These are phyloP conservation scores for Rhizoclosmatium sp. DNA, from an alignment of 192 early-diverging fungal species.

Conservation along the genomic window DNA sequence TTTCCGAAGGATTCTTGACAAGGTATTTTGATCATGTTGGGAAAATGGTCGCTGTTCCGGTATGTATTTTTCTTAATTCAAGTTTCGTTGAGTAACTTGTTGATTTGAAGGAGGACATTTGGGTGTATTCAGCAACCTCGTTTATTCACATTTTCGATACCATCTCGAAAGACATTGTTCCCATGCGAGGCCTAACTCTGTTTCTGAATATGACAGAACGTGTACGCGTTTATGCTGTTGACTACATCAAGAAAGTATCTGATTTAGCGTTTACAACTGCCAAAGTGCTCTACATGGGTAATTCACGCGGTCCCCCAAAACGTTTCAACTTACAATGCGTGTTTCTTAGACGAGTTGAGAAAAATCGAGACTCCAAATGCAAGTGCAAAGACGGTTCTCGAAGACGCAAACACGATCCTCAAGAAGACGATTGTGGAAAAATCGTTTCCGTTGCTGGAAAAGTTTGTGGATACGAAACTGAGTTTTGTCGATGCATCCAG, in stretches of 20 bases:
- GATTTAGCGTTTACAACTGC: slow-evolving; percentile 18
- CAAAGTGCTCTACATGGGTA: slow-evolving; percentile 29
- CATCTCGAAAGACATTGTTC: slow-evolving; percentile 12
- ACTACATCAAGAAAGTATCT: slow-evolving; percentile 13
- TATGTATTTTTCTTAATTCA: slow-evolving; percentile 16
- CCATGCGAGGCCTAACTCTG: slow-evolving; percentile 20
- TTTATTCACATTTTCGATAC: slow-evolving; percentile 30
- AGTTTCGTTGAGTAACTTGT: background rate
- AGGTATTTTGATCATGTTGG: slow-evolving; percentile 26
- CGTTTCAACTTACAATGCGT: background rate
- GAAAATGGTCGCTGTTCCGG: slow-evolving; percentile 18
- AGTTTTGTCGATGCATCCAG: slow-evolving; percentile 15
- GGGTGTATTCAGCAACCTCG: slow-evolving; percentile 7
- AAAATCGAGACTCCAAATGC: slow-evolving; percentile 19
- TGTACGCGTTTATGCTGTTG: slow-evolving; percentile 15
- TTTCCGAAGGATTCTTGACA: slow-evolving; percentile 10
- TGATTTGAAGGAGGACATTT: slow-evolving; percentile 14
- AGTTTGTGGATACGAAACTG: slow-evolving; percentile 11
- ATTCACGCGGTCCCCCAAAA: background rate
- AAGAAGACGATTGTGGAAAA: slow-evolving; percentile 12
- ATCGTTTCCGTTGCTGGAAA: slow-evolving; percentile 31
- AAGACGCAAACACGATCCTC: slow-evolving; percentile 21
- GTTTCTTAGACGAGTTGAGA: slow-evolving; percentile 8
- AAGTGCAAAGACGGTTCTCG: slow-evolving; percentile 16
- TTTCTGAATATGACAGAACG: slow-evolving; percentile 34